Percentiles rank a stretch among this genome's conserved stretches.
phyloP scores from a whole-genome alignment of 768 basidiomycete genomes.

The Leccinum boreale region DNA sequence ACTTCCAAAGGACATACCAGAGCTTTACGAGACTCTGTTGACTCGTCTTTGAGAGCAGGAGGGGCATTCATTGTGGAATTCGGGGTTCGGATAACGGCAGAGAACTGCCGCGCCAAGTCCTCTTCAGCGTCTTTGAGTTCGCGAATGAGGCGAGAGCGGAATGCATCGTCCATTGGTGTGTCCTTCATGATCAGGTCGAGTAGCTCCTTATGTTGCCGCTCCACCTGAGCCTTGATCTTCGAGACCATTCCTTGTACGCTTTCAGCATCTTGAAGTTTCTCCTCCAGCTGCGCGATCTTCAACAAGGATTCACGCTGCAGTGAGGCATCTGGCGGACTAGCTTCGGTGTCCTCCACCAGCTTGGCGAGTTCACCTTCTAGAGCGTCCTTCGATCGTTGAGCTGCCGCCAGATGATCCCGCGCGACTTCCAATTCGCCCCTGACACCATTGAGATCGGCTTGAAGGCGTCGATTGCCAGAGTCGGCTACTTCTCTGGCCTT shows the following conservation, averaged over 20 bases:
- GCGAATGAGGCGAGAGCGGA: constrained; percentile 58
- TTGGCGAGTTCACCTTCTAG: constrained; percentile 66
- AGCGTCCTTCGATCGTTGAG: constrained; percentile 60
- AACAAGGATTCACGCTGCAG: constrained; percentile 62
- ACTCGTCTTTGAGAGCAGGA: constrained; percentile 32
- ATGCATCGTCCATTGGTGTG: constrained; percentile 54
- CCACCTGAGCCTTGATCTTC: constrained; percentile 59
- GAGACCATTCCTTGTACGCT: constrained; percentile 45
- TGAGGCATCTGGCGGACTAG: constrained; percentile 51
- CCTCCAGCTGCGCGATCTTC: constrained; percentile 60
- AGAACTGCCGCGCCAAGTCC: constrained; percentile 22
- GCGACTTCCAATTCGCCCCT: constrained; percentile 56
- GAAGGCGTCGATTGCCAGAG: constrained; percentile 54
- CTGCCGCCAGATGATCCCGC: constrained; percentile 47
- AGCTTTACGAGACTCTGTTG: constrained; percentile 61
- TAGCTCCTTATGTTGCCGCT: constrained; percentile 69
- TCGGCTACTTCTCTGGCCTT: constrained; percentile 65
- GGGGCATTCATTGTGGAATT: constrained; percentile 47
- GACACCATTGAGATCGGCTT: constrained; percentile 55
- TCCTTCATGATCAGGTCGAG: constrained; percentile 59
- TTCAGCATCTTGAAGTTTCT: constrained; percentile 56
- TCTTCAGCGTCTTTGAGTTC: constrained; percentile 64
- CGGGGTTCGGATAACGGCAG: constrained; percentile 30
- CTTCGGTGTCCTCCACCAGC: constrained; percentile 59
- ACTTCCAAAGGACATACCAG: constrained; percentile 41